Percentiles rank a stretch among this genome's conserved stretches.
Evolutionary conservation across 2,329 filamentous ascomycete genomes (phyloP).

Genomic region (Aspergillus fischeri): DNA sequence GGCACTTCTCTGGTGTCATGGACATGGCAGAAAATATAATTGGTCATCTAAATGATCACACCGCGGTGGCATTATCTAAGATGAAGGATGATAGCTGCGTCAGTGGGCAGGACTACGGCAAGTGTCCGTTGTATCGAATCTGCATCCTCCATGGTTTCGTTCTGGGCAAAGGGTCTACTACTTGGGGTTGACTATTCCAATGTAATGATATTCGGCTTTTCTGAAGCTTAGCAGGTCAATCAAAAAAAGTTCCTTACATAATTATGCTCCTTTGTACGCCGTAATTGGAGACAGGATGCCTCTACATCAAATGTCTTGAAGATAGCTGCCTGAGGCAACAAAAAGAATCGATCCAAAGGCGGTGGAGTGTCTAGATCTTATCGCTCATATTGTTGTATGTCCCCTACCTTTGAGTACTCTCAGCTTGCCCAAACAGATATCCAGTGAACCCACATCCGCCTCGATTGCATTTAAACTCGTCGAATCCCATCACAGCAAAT

Average conservation of each 20-base stretch:
- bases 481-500: neutral
- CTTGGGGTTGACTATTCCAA: neutral
- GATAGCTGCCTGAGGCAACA: neutral
- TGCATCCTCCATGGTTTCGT: neutral
- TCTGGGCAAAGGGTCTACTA: neutral
- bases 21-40: neutral
- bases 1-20: neutral
- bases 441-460: neutral
- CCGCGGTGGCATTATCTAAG: neutral
- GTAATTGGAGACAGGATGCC: neutral
- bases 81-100: neutral
- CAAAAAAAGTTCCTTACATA: neutral
- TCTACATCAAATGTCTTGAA: neutral
- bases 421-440: neutral
- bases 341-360: neutral
- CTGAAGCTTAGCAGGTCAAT: neutral
- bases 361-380: neutral
- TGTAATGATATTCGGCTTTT: neutral
- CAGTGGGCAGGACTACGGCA: no score
- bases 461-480: neutral
- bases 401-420: neutral
- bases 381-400: neutral
- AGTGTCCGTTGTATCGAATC: neutral
- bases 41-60: neutral
- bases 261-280: neutral